Evolutionary conservation across 2,329 filamentous ascomycete species (phyloP).

Genomic region (Clarireedia hainanense): DNA sequence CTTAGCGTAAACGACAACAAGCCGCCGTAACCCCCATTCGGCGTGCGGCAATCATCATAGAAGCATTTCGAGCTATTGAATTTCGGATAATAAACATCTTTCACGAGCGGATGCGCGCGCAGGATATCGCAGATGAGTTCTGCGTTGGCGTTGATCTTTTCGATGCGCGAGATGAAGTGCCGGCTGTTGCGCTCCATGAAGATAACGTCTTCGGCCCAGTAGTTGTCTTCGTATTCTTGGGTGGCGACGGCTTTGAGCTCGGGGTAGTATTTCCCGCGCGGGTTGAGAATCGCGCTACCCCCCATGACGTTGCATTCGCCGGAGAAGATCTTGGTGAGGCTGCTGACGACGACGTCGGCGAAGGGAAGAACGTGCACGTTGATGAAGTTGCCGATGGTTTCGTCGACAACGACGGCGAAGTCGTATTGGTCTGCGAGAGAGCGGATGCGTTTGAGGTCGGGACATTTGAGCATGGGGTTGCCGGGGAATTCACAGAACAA

Average conservation of each 20-base stretch:
- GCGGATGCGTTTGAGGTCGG: slow-evolving; percentile 77
- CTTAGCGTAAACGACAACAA: slow-evolving; percentile 80
- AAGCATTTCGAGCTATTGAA: slow-evolving; percentile 57
- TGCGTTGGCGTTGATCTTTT: slow-evolving; percentile 77
- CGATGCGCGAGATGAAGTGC: slow-evolving; percentile 77
- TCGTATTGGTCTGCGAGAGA: slow-evolving; percentile 71
- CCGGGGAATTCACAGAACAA: slow-evolving; percentile 94
- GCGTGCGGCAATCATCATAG: slow-evolving; percentile 72
- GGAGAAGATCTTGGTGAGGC: slow-evolving; percentile 93
- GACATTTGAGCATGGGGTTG: slow-evolving; percentile 81
- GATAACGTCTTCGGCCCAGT: slow-evolving; percentile 89
- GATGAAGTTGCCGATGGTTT: slow-evolving; percentile 93
- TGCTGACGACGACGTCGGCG: slow-evolving; percentile 88
- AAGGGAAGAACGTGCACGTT: slow-evolving; percentile 89
- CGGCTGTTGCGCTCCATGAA: slow-evolving; percentile 96
- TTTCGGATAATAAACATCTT: slow-evolving; percentile 82
- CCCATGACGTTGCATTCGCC: slow-evolving; percentile 99
- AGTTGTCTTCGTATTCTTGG: slow-evolving; percentile 72
- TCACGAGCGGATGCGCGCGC: slow-evolving; percentile 52
- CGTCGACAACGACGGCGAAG: slow-evolving; percentile 87
- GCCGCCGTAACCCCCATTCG: slow-evolving; percentile 79
- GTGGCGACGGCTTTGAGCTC: slow-evolving; percentile 59
- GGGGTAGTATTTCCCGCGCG: slow-evolving; percentile 61
- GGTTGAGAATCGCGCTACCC: slow-evolving; percentile 61
- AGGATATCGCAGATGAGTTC: slow-evolving; percentile 75